Base-by-base conservation (phyloP, 192 early-diverging fungal genomes). In the Backusella parvicylindrica region DNA sequence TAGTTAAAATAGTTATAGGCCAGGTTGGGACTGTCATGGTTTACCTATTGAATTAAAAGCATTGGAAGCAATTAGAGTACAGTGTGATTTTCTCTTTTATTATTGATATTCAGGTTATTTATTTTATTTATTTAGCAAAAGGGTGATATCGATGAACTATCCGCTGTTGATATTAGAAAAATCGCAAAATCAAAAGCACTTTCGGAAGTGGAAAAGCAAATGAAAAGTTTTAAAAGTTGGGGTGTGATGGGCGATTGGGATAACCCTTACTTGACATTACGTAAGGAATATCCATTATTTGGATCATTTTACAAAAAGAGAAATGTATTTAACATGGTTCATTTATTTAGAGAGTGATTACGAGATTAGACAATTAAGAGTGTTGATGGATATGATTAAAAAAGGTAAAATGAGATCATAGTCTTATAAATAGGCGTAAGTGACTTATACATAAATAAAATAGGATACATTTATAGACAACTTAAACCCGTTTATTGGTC, bases 401-500 rank as follows among this genome's bases (percentile, higher is more conserved):
- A 87, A 87, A 71, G 87, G 87, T 84, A 71, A 18, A n/a, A 63
- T 68, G 18, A n/a, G 16, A 18, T n/a, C 15, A n/a, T n/a, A n/a
- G n/a, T 33, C n/a, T 50, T 16, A 53, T 23, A 5, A 65, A 28
- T 28, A 65, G 2, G 64, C 31, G 12, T 11, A 11, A 64, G 16
- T 31, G 16, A 15, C n/a, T 30, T 28, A 32, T 28, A 64, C 5
- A 32, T 6, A 67, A 12, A 31, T 32, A 16, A 70, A 50, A 49
- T 23, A 73, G 90, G 90, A 7, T 87, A 90, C 28, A 92, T 95
- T 26, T 92, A 92, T 69, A 86, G 93, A 13, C 91, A 91, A 74
- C 86, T 89, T 79, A 92, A 92, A 71, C 93, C 93, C 1, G 93
- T 95, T 3, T 93, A 91, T 76, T 95, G 92, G 92, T 95, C 92